phyloP scores from a whole-genome alignment of 352 stramenopile species.

The Elongisporangium undulatum region DNA sequence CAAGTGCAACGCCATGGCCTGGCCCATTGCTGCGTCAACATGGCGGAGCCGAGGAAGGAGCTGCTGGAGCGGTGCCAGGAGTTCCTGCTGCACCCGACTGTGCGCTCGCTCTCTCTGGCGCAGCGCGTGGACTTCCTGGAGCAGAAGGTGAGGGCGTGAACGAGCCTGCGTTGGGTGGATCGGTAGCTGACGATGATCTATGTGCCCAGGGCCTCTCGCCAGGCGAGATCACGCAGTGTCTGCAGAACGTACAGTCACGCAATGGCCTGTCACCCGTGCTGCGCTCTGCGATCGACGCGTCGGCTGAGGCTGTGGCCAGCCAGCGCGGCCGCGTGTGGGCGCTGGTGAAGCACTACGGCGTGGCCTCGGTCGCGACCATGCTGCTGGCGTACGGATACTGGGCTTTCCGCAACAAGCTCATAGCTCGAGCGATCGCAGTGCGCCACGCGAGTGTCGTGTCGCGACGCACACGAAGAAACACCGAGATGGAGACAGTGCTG shows the following conservation, averaged over 20 bases:
- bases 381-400: neutral
- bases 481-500: neutral
- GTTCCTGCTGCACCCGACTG: slow-evolving; percentile 62
- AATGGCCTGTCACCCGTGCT: slow-evolving; percentile 37
- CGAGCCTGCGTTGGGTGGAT: neutral
- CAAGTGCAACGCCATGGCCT: neutral
- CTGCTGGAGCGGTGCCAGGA: slow-evolving; percentile 61
- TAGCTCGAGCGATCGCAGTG: neutral
- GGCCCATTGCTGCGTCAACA: slow-evolving; percentile 1
- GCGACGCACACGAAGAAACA: neutral
- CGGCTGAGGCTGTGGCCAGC: neutral
- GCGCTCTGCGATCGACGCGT: neutral
- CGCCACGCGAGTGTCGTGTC: neutral
- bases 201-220: slow-evolving; percentile 37
- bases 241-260: slow-evolving; percentile 47
- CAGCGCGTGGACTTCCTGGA: slow-evolving; percentile 74
- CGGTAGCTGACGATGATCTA: no score
- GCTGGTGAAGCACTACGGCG: neutral
- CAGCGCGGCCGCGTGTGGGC: neutral
- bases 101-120: slow-evolving; percentile 57
- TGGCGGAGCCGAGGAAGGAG: slow-evolving; percentile 17
- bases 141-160: slow-evolving; percentile 30
- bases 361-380: neutral
- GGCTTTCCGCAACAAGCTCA: neutral
- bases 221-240: slow-evolving; percentile 56